Base-by-base conservation (phyloP, 2,329 filamentous ascomycete genomes). In the Paecilomyces fulvus region DNA sequence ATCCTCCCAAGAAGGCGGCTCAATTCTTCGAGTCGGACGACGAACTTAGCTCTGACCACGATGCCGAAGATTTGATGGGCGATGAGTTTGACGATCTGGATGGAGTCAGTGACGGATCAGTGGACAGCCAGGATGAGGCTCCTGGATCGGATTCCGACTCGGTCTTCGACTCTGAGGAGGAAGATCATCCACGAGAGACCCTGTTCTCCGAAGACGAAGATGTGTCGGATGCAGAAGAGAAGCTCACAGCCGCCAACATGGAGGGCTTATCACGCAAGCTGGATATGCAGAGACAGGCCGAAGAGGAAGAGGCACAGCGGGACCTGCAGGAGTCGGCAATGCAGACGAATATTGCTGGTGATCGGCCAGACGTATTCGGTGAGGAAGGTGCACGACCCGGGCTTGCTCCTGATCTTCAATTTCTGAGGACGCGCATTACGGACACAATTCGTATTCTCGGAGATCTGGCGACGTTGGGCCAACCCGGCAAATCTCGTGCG, bases 131-230 rank as follows among this genome's bases (percentile, higher is more conserved):
- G 37, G 79, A 78, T 17, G 37, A 20, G 37, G 37, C n/a, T 17
- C 20, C 37, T 43, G 37, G 14, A 43, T 17, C 14, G 37, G 37
- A 43, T 43, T 9, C 7, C 63, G 86, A 86, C 58, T 79, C 77
- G 0, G 82, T 86, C 51, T 81, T 84, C 65, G 88, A 92, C 69
- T 92, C 89, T 11, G 89, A 92, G 61, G 81, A 84, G 49, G 83
- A 84, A 30, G 73, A 73, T 23, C 76, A 76, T 54, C 74, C 72
- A 69, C 80, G 74, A 70, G 81, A 81, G 65, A 83, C 86, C 61
- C 90, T 96, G 79, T 99, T 95, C 79, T 97, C 94, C 0, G 94
- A 97, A 61, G 92, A 97, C 67, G 91, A 95, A 64, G 89, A 92
- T 61, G 87, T 91, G 53, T 92, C 88, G 0, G 90, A 95, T 65